A percentile compares a stretch with the other conserved stretches of the same genome.
Conservation (phyloP, 2,329 filamentous ascomycete genomes). For the Penicillium sp. region DNA sequence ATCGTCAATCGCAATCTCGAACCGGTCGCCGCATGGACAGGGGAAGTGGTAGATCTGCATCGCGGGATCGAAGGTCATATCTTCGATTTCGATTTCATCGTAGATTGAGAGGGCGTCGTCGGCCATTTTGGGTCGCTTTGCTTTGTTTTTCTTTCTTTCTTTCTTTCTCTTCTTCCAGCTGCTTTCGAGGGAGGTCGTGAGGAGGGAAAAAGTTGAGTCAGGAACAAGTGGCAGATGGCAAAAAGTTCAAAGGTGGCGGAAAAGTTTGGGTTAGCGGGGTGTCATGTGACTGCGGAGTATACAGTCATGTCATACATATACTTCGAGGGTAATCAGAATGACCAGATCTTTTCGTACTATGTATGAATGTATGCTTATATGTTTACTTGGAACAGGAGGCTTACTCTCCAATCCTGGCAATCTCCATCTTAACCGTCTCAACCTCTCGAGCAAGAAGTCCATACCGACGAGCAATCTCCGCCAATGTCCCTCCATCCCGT, state of each 20-base stretch:
- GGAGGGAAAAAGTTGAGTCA: background rate
- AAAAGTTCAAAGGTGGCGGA: constrained; percentile 28
- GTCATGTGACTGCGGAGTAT: constrained; percentile 35
- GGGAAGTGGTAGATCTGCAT: constrained; percentile 94
- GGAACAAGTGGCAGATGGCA: background rate
- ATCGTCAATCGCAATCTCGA: constrained; percentile 86
- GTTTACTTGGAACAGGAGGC: too few relatives aligned
- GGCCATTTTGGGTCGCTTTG: constrained; percentile 52
- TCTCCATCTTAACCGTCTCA: constrained; percentile 40
- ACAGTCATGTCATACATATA: too few relatives aligned
- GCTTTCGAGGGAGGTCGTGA: too few relatives aligned
- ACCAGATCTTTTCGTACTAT: too few relatives aligned
- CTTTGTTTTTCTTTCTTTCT: too few relatives aligned
- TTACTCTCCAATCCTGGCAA: constrained; percentile 23
- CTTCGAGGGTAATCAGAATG: too few relatives aligned
- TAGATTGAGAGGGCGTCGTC: constrained; percentile 76
- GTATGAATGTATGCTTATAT: too few relatives aligned
- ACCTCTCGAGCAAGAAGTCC: constrained; percentile 42
- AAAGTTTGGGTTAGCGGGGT: constrained; percentile 6
- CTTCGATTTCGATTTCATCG: constrained; percentile 98
- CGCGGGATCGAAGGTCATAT: constrained; percentile 86
- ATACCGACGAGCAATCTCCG: constrained; percentile 45
- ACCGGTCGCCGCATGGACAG: constrained; percentile 95
- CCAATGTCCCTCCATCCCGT: constrained; percentile 32
- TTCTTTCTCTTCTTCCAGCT: too few relatives aligned